These are phyloP conservation scores for Corchorus capsularis DNA, from an alignment of 345 rosid genomes.

Conservation along the genomic window DNA sequence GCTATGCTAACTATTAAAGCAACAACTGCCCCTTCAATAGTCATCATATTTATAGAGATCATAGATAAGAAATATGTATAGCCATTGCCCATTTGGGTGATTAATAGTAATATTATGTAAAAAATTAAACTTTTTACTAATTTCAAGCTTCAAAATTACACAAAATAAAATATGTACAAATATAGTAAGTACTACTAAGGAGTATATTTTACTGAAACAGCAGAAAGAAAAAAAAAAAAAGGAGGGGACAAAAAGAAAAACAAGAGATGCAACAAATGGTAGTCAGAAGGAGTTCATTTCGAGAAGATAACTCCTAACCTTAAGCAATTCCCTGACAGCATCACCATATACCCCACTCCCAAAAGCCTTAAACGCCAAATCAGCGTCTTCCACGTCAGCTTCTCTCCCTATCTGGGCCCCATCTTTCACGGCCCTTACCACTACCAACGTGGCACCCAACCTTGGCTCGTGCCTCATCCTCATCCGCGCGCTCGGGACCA, in stretches of 20 bases:
- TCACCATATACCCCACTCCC: slow-evolving; percentile 38
- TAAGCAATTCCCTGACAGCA: slow-evolving; percentile 35
- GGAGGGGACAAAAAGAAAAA: neutral
- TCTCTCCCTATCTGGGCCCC: neutral
- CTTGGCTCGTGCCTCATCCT: slow-evolving; percentile 47
- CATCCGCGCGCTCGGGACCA: slow-evolving; percentile 49
- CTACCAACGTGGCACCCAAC: slow-evolving; percentile 45
- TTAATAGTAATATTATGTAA: neutral
- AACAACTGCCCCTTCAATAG: no score
- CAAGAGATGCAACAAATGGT: no score
- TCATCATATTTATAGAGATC: no score
- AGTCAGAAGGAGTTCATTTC: slow-evolving; percentile 53
- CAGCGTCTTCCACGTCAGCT: slow-evolving; percentile 42
- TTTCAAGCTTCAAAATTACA: neutral
- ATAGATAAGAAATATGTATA: neutral
- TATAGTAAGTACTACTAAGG: neutral
- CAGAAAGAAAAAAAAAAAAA: neutral
- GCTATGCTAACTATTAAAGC: no score
- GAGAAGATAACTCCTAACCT: slow-evolving; percentile 36
- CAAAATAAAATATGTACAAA: neutral
- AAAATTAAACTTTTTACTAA: neutral
- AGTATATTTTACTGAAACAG: neutral
- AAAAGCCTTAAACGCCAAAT: slow-evolving; percentile 44
- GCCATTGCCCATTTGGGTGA: no score
- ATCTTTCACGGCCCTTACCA: slow-evolving; percentile 36